A percentile compares a stretch with the other conserved stretches of the same genome.
Evolutionary conservation across 805 yeast genomes (phyloP).

Genomic region (Barnettozyma siamensis): DNA sequence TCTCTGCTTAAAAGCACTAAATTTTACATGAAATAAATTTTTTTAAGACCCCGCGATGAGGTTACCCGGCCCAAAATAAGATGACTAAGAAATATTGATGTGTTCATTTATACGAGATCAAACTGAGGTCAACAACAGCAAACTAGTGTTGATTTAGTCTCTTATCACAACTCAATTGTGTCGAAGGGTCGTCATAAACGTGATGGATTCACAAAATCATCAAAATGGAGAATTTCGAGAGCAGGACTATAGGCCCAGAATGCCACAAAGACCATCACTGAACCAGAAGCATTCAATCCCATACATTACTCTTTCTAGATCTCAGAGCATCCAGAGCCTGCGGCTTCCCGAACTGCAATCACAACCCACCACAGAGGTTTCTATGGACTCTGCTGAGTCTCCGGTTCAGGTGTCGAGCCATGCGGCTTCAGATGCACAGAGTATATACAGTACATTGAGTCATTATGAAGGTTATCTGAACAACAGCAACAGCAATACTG

Average conservation of each 20-base stretch:
- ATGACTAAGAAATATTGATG: too few species aligned
- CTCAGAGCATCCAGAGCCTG: conserved; percentile 10
- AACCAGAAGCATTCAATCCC: conserved; percentile 19
- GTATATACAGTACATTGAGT: conserved; percentile 4
- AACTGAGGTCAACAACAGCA: too few species aligned
- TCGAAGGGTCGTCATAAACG: too few species aligned
- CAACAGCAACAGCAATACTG: not conserved
- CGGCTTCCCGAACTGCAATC: conserved; percentile 22
- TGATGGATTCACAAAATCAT: not conserved
- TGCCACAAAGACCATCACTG: conserved; percentile 16
- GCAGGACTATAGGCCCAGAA: conserved; percentile 3
- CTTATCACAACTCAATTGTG: too few species aligned
- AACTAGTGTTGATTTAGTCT: too few species aligned
- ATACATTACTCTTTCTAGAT: conserved; percentile 16
- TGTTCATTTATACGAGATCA: too few species aligned
- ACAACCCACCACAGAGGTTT: conserved; percentile 30
- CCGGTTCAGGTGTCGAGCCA: not conserved
- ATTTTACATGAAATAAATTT: conserved; percentile 1
- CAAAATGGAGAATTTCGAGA: not conserved
- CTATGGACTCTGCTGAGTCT: conserved; percentile 15
- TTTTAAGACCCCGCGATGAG: conserved; percentile 13
- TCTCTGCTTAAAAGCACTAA: too few species aligned
- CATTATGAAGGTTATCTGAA: conserved; percentile 1
- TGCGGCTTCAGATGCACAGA: not conserved
- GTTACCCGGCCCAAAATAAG: conserved; percentile 9